These are phyloP conservation scores for Nepenthes gracilis DNA, from an alignment of 148 eudicot genomes.

Conservation along the genomic window DNA sequence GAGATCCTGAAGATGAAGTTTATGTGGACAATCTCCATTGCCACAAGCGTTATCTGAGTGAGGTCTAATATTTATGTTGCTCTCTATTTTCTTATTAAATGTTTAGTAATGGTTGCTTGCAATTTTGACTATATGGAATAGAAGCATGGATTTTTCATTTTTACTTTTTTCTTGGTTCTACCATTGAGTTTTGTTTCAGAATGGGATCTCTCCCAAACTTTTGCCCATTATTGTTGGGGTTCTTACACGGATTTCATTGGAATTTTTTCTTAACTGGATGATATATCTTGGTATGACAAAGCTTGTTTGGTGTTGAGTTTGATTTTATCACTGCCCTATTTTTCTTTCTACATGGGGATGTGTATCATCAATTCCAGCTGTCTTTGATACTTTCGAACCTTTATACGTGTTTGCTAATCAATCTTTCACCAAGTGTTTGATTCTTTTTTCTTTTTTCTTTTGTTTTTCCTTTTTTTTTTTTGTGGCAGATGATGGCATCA, in stretches of 20 bases:
- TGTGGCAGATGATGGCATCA: constrained; percentile 88
- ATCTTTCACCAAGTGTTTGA: background rate
- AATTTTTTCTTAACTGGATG: too few species aligned
- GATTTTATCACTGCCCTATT: background rate
- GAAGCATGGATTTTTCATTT: too few species aligned
- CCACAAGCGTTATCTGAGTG: constrained; percentile 92
- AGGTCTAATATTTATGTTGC: constrained; percentile 24
- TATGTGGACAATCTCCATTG: constrained; percentile 84
- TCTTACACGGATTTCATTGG: too few species aligned
- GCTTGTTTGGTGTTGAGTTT: too few species aligned
- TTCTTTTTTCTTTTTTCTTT: background rate
- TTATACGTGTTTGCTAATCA: background rate
- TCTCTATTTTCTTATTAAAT: too few species aligned
- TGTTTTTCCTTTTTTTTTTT: background rate
- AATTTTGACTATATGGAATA: too few species aligned
- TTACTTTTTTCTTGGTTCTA: background rate
- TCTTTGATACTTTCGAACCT: too few species aligned
- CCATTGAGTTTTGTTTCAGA: background rate
- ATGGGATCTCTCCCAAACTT: background rate
- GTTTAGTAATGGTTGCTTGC: too few species aligned
- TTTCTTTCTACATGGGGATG: too few species aligned
- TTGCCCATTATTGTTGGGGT: background rate
- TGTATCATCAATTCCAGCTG: too few species aligned
- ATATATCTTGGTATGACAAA: too few species aligned
- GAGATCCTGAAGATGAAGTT: constrained; percentile 97